Base-by-base conservation (phyloP, 441 rosid genomes). In the Aquilaria agallochum region DNA sequence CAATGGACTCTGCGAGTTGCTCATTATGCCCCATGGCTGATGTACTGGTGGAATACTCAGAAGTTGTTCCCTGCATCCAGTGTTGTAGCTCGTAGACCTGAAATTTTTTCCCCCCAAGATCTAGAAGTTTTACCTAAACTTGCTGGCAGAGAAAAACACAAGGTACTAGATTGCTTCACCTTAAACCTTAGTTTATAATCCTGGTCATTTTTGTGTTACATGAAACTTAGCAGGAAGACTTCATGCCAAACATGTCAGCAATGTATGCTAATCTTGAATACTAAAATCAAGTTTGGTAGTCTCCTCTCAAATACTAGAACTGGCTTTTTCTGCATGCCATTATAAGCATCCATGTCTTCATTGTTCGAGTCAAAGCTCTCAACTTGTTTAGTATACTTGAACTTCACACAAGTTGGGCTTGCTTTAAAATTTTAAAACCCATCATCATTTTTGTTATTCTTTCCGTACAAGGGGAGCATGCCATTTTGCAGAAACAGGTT, bases 21-120 rank as follows among this genome's bases (percentile, higher is more conserved):
- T 44, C 89, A 81, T 61, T 69, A 86, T 59, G 52, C 60, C 54
- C 81, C 92, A 53, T 83, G 82, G 79, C 79, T 86, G 34, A 62
- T 78, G 40, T 67, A 68, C 62, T 86, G 92, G 92, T 86, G 87
- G 89, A 83, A 79, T 69, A 78, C 87, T 56, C 85, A 81, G 73
- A 86, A 76, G 44, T 58, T 77, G 71, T 81, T 83, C 67, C 84
- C 85, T 11, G 20, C 69, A 32, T 81, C 81, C 11, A 70, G 64
- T 63, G 87, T 72, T 47, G 59, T 50, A 12, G 69, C 79, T 4
- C 59, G 31, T 6, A 69, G 60, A 30, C 78, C 74, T 62, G 62
- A 67, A 1, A 71, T 74, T 62, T 70, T 75, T 57, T 79, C 89
- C 34, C 73, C 15, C 1, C 80, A 77, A 8, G 96, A 91, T 72